phyloP scores from a whole-genome alignment of 352 stramenopile species.

The Aphanomyces stellatus region DNA sequence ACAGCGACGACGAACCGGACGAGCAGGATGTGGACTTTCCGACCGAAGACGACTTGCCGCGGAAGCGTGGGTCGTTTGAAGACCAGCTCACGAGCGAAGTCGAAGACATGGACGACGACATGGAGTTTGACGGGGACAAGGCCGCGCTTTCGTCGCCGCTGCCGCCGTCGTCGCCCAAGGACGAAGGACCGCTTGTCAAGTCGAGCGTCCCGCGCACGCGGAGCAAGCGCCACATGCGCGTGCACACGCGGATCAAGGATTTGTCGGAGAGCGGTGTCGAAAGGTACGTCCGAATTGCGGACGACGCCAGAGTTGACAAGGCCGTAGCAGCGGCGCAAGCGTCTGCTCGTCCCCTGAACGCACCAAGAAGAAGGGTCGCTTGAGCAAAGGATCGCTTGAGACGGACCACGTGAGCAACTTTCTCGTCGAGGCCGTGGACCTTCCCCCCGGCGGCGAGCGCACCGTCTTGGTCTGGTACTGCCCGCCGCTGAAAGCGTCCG shows the following conservation, averaged over 20 bases:
- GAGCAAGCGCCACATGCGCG: constrained; percentile 36
- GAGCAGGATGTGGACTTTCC: constrained; percentile 81
- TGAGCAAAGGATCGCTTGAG: not conserved
- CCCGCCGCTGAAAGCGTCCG: constrained; percentile 34
- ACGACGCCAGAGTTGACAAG: not conserved
- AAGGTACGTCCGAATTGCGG: constrained; percentile 34
- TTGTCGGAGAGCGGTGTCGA: constrained; percentile 62
- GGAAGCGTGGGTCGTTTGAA: constrained; percentile 70
- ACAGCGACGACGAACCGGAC: constrained; percentile 79
- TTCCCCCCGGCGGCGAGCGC: constrained; percentile 75
- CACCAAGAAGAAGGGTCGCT: constrained; percentile 22
- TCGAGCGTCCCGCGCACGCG: constrained; percentile 38
- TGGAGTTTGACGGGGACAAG: constrained; percentile 77
- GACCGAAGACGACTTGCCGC: constrained; percentile 50
- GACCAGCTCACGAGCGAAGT: constrained; percentile 60
- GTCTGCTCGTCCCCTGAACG: constrained; percentile 71
- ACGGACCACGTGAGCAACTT: constrained; percentile 43
- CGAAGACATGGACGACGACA: constrained; percentile 82
- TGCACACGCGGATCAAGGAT: constrained; percentile 46
- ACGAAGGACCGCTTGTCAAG: constrained; percentile 37
- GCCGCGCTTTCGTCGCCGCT: constrained; percentile 20
- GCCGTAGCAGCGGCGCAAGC: constrained; percentile 33
- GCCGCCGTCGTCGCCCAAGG: constrained; percentile 44
- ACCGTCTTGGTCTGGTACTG: constrained; percentile 87
- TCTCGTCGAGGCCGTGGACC: constrained; percentile 77